A percentile compares a stretch with the other conserved stretches of the same genome.
phyloP scores from a whole-genome alignment of 331 rosid genomes.

The Quercus tomentella region DNA sequence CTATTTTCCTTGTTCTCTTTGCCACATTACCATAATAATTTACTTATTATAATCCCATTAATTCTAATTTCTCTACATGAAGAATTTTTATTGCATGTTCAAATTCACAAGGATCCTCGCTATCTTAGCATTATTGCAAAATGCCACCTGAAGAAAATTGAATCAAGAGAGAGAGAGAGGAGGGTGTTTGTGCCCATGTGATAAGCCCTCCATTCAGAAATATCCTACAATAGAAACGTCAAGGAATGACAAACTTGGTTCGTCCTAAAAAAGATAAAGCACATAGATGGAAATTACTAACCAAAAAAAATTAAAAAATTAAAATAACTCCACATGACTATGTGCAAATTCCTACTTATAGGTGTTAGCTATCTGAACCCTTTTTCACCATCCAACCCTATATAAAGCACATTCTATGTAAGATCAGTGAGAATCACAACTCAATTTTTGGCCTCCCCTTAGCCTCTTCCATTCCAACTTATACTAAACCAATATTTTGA shows the following conservation, averaged over 20 bases:
- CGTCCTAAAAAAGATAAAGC: too few relatives aligned
- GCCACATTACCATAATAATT: not conserved
- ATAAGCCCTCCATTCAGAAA: too few relatives aligned
- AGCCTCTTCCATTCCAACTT: not conserved
- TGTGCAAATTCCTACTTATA: not conserved
- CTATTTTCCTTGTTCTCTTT: not conserved
- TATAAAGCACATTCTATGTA: not conserved
- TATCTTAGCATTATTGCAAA: not conserved
- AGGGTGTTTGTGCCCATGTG: too few relatives aligned
- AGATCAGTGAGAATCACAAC: not conserved
- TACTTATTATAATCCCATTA: not conserved
- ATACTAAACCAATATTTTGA: not conserved
- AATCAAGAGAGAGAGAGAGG: too few relatives aligned
- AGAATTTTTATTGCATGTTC: not conserved
- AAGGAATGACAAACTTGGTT: too few relatives aligned
- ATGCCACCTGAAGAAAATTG: not conserved
- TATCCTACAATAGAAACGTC: too few relatives aligned
- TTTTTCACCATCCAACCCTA: not conserved
- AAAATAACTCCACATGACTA: not conserved
- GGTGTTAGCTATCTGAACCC: not conserved
- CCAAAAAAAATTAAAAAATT: not conserved
- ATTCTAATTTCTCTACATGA: not conserved
- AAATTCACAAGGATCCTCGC: not conserved
- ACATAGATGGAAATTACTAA: too few relatives aligned
- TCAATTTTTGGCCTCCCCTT: not conserved